These are phyloP conservation scores for Candolleomyces efflorescens DNA, from an alignment of 768 basidiomycete genomes.

Conservation along the genomic window DNA sequence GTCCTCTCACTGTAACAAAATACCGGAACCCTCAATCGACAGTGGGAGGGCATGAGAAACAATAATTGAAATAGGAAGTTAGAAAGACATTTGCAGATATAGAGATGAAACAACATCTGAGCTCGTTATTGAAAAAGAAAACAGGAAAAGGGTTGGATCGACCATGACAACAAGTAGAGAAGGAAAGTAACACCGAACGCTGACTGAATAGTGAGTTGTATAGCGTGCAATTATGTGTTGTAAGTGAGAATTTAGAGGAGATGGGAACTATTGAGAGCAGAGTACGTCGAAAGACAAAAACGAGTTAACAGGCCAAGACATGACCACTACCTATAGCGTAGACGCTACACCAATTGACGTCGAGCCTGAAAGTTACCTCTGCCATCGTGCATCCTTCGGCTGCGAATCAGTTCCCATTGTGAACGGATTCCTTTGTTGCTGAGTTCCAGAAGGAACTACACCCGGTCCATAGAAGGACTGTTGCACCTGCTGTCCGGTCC, in stretches of 20 bases:
- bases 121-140: neutral
- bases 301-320: neutral
- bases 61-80: neutral
- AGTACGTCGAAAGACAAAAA: neutral
- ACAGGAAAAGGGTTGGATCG: neutral
- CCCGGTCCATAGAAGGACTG: constrained; percentile 70
- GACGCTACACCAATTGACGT: neutral
- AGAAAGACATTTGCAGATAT: neutral
- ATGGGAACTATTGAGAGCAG: neutral
- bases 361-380: neutral
- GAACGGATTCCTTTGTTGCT: constrained; percentile 40
- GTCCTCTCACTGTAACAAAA: neutral
- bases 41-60: constrained; percentile 1
- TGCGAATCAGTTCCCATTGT: constrained; percentile 49
- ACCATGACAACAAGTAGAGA: neutral
- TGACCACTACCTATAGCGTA: neutral
- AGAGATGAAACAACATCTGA: neutral
- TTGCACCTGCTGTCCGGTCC: constrained; percentile 47
- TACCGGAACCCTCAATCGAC: neutral
- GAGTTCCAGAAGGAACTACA: constrained; percentile 47
- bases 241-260: neutral
- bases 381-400: constrained; percentile 26
- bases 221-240: neutral
- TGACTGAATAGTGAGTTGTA: neutral
- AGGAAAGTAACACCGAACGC: neutral